A percentile compares a stretch with the other conserved stretches of the same genome.
Conservation (phyloP, 2,329 filamentous ascomycete genomes). For the Xylaria sp. region DNA sequence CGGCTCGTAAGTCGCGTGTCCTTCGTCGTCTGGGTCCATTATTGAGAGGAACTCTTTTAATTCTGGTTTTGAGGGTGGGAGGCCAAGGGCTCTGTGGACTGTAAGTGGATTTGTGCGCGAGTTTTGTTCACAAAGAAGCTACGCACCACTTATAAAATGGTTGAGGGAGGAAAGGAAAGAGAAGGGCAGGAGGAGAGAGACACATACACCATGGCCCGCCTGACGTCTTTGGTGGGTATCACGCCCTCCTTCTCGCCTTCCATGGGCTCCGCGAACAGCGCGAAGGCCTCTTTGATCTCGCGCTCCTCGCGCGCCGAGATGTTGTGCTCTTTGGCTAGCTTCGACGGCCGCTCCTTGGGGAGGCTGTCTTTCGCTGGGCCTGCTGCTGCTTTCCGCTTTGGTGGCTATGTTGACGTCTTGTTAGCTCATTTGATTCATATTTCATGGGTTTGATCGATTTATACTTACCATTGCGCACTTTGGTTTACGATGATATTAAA, state of each 20-base stretch:
- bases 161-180: not conserved
- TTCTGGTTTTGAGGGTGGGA: constrained; percentile 74
- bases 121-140: not conserved
- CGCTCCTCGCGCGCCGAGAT: constrained; percentile 85
- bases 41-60: constrained; percentile 80
- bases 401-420: constrained; percentile 54
- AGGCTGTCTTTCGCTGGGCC: constrained; percentile 42
- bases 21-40: constrained; percentile 84
- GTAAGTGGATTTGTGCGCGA: no score
- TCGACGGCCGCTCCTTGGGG: constrained; percentile 73
- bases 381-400: constrained; percentile 61
- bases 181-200: constrained; percentile 5
- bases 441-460: not conserved
- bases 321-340: constrained; percentile 91
- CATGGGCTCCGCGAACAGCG: constrained; percentile 79
- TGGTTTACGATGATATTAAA: not conserved
- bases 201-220: constrained; percentile 77
- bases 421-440: not conserved
- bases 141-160: not conserved
- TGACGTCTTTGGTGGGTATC: constrained; percentile 73
- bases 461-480: constrained; percentile 17
- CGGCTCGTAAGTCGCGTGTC: constrained; percentile 79
- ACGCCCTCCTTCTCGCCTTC: constrained; percentile 79
- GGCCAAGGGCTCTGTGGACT: constrained; percentile 78
- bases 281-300: constrained; percentile 91